Evolutionary conservation across 2,329 filamentous ascomycete species (phyloP).

Genomic region (Aspergillus thermomutatus): DNA sequence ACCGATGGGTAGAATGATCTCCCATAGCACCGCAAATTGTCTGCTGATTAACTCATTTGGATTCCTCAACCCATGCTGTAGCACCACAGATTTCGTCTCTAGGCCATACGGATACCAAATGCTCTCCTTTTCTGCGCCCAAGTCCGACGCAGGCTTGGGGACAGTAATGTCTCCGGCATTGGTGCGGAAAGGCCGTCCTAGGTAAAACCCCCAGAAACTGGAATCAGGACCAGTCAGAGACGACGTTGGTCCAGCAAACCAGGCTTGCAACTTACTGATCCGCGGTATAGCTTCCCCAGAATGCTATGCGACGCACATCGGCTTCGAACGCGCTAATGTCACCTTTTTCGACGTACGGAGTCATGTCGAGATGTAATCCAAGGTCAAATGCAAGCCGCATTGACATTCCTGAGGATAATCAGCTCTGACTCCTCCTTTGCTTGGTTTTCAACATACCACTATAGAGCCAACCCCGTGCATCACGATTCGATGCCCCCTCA

Average conservation of each 20-base stretch:
- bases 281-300: conserved; percentile 44
- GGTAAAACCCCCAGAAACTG: conserved; percentile 43
- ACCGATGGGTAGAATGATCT: conserved; percentile 42
- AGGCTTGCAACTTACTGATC: conserved; percentile 32
- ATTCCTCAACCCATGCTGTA: conserved; percentile 23
- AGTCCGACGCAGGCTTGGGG: conserved; percentile 32
- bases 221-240: neutral
- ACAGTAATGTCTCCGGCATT: conserved; percentile 41
- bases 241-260: fast-evolving
- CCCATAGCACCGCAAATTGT: conserved; percentile 41
- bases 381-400: conserved; percentile 47
- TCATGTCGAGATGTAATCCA: conserved; percentile 42
- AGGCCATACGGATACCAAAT: conserved; percentile 34
- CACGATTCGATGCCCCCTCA: conserved; percentile 44
- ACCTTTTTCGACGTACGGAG: conserved; percentile 38
- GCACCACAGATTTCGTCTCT: conserved; percentile 11
- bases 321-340: conserved; percentile 39
- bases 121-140: conserved; percentile 23
- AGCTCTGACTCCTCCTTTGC: neutral
- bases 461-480: conserved; percentile 48
- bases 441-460: conserved; percentile 31
- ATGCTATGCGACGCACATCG: conserved; percentile 38
- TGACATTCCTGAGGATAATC: conserved; percentile 36
- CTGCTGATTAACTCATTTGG: conserved; percentile 34
- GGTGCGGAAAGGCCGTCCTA: conserved; percentile 43